Evolutionary conservation across 495 filamentous ascomycete species (phyloP).

Genomic region (Cairneyella variabilis): DNA sequence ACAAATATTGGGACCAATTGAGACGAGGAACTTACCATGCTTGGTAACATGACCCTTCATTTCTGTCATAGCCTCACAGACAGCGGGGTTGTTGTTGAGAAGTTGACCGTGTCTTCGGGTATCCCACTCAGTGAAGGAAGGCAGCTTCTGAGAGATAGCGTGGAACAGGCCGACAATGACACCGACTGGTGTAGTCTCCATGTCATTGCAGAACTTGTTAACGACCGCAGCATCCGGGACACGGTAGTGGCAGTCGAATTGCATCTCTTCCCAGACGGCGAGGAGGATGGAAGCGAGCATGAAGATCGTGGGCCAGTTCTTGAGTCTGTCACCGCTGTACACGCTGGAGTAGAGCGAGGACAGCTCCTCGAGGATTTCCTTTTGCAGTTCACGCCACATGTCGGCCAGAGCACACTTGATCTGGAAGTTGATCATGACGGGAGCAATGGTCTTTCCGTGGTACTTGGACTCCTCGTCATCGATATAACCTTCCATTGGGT

Average conservation of each 20-base stretch:
- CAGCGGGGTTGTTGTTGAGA: slow-evolving; percentile 80
- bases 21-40: slow-evolving; percentile 63
- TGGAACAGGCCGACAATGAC: slow-evolving; percentile 94
- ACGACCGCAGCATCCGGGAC: slow-evolving; percentile 77
- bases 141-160: slow-evolving; percentile 91
- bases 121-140: slow-evolving; percentile 87
- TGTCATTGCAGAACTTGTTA: slow-evolving; percentile 88
- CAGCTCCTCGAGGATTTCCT: slow-evolving; percentile 89
- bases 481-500: slow-evolving; percentile 73
- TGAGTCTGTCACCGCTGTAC: slow-evolving; percentile 87
- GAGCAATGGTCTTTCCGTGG: slow-evolving; percentile 81
- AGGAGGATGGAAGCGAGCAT: slow-evolving; percentile 86
- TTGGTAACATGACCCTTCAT: slow-evolving; percentile 82
- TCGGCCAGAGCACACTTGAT: slow-evolving; percentile 91
- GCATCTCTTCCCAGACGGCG: slow-evolving; percentile 95
- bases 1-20: slow-evolving; percentile 4
- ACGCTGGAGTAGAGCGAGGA: slow-evolving; percentile 87
- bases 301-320: slow-evolving; percentile 98
- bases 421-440: slow-evolving; percentile 98
- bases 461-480: slow-evolving; percentile 73
- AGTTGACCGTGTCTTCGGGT: slow-evolving; percentile 80
- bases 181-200: slow-evolving; percentile 90
- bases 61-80: slow-evolving; percentile 92
- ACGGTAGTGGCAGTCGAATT: slow-evolving; percentile 93
- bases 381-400: slow-evolving; percentile 94